Conservation (phyloP, 257 asterid genomes). For the Forsythia viridissima region DNA sequence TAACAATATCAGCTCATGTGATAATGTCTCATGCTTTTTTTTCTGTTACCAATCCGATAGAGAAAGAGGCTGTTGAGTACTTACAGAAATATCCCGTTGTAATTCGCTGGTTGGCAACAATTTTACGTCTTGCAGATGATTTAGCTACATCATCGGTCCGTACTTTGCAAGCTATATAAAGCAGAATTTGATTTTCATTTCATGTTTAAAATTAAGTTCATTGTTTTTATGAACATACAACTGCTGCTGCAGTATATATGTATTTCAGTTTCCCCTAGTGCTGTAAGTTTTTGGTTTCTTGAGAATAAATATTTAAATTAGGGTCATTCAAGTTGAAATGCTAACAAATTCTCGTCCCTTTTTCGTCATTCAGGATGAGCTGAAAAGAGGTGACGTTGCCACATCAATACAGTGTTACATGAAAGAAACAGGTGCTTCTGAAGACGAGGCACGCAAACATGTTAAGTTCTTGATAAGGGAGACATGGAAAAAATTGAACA, state of each 20-base stretch:
- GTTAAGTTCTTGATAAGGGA: conserved; percentile 9
- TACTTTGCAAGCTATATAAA: not conserved
- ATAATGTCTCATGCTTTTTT: conserved; percentile 16
- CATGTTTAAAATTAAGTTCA: no score
- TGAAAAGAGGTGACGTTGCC: not conserved
- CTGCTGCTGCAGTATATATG: no score
- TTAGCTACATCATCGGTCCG: conserved; percentile 42
- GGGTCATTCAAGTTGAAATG: no score
- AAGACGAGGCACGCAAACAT: conserved; percentile 27
- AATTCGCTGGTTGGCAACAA: conserved; percentile 26
- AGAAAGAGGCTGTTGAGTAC: conserved; percentile 19
- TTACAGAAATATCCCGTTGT: conserved; percentile 23
- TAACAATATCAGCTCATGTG: conserved; percentile 21
- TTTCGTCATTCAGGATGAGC: not conserved
- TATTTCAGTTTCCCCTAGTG: no score
- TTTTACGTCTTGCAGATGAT: conserved; percentile 28
- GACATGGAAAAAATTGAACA: conserved; percentile 33
- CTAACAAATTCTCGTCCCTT: no score
- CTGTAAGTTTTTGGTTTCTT: no score
- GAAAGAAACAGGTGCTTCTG: conserved; percentile 30
- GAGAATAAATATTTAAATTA: no score
- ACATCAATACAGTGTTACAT: conserved; percentile 32
- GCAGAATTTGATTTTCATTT: not conserved
- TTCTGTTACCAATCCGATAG: conserved; percentile 27
- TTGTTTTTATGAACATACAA: no score